A percentile compares a stretch with the other conserved stretches of the same genome.
phyloP scores from a whole-genome alignment of 1,139 yeast species.

The Debaryomyces psychrophilus region DNA sequence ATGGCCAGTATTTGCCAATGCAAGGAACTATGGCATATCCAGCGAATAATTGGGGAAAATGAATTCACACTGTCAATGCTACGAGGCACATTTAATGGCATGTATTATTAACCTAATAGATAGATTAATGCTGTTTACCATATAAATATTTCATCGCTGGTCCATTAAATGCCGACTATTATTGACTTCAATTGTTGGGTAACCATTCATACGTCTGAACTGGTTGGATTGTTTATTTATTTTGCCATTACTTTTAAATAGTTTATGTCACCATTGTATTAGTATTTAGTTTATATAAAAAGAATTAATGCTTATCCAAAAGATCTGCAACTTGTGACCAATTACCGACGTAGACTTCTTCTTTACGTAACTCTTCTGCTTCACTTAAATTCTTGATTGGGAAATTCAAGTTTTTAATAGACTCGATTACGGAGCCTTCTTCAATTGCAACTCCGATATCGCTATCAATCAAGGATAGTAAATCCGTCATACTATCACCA shows the following conservation, averaged over 20 bases:
- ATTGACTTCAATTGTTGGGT: not conserved
- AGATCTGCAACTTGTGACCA: slow-evolving; percentile 15
- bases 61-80: slow-evolving; percentile 4
- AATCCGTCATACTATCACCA: slow-evolving; percentile 72
- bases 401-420: slow-evolving; percentile 12
- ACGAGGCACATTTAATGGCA: not conserved
- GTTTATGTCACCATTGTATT: not conserved
- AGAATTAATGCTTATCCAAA: slow-evolving; percentile 5
- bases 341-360: slow-evolving; percentile 15
- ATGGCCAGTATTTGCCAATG: slow-evolving; percentile 40
- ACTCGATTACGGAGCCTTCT: slow-evolving; percentile 25
- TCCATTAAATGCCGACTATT: not conserved
- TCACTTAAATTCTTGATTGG: slow-evolving; percentile 2
- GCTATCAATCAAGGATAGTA: slow-evolving; percentile 54
- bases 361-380: not conserved
- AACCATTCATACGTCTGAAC: not conserved
- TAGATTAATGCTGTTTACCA: not conserved
- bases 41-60: slow-evolving; percentile 38
- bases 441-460: slow-evolving; percentile 54
- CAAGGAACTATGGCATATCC: slow-evolving; percentile 35
- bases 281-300: not conserved
- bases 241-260: not conserved
- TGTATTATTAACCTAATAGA: not conserved
- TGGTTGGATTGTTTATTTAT: not conserved
- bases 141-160: not conserved